Evolutionary conservation across 2,329 filamentous ascomycete species (phyloP).

Genomic region (Bipolaris oryzae): DNA sequence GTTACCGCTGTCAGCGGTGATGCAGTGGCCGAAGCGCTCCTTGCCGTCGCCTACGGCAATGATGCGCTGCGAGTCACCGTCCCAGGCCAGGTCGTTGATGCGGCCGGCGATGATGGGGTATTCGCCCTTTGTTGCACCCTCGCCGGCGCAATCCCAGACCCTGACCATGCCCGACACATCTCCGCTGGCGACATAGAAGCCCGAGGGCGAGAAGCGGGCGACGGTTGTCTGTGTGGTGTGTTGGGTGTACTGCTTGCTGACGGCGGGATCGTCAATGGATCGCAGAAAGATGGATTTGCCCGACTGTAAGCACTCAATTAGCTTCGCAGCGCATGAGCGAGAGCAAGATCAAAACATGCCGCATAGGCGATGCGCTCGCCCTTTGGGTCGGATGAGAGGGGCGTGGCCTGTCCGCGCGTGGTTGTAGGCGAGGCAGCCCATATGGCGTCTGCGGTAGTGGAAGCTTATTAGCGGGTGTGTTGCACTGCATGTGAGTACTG

Average conservation of each 20-base stretch:
- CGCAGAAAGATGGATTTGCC: conserved; percentile 97
- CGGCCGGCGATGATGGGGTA: conserved; percentile 93
- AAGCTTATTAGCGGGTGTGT: conserved; percentile 13
- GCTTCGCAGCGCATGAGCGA: not conserved
- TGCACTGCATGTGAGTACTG: not conserved
- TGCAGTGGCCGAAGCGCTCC: conserved; percentile 90
- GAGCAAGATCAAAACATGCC: conserved; percentile 54
- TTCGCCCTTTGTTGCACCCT: conserved; percentile 89
- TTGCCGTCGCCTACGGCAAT: conserved; percentile 96
- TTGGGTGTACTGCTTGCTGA: conserved; percentile 87
- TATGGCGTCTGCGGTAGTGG: conserved; percentile 63
- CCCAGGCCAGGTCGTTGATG: conserved; percentile 97
- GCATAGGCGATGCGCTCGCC: conserved; percentile 93
- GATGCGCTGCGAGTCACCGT: conserved; percentile 93
- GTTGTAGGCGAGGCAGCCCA: conserved; percentile 86
- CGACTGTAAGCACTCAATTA: conserved; percentile 62
- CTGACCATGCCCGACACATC: conserved; percentile 83
- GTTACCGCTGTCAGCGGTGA: conserved; percentile 90
- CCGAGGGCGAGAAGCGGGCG: conserved; percentile 90
- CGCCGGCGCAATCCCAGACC: conserved; percentile 88
- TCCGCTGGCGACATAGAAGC: conserved; percentile 93
- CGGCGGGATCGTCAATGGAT: conserved; percentile 85
- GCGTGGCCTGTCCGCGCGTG: conserved; percentile 83
- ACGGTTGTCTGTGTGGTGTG: conserved; percentile 90
- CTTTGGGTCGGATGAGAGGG: conserved; percentile 84